A percentile compares a stretch with the other conserved stretches of the same genome.
These are phyloP conservation scores for Delphinella strobiligena DNA, from an alignment of 2,329 filamentous ascomycete species.

Conservation along the genomic window DNA sequence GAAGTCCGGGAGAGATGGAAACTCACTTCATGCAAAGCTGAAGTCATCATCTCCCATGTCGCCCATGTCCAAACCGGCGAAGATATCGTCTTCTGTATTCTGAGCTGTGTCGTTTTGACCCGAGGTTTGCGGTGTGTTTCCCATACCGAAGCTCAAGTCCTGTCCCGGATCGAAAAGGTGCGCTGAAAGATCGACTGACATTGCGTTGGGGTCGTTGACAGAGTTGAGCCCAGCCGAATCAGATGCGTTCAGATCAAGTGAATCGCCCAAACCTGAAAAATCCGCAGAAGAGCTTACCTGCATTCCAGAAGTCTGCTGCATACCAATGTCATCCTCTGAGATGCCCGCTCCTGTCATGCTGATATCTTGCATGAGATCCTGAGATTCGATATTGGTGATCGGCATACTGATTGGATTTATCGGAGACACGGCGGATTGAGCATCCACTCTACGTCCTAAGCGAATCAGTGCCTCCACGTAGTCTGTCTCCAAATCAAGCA, in stretches of 20 bases:
- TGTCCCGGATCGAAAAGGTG: conserved; percentile 9
- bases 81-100: conserved; percentile 26
- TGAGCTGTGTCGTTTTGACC: conserved; percentile 14
- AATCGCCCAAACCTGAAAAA: conserved; percentile 3
- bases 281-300: conserved; percentile 2
- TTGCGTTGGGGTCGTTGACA: conserved; percentile 13
- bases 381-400: conserved; percentile 15
- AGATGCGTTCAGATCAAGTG: conserved; percentile 10
- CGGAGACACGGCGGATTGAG: conserved; percentile 48
- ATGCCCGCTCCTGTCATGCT: conserved; percentile 13
- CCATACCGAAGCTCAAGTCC: conserved; percentile 16
- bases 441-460: conserved; percentile 19
- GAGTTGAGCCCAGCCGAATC: conserved; percentile 1
- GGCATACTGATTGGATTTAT: conserved; percentile 24
- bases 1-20: too few species aligned
- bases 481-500: conserved; percentile 46
- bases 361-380: conserved; percentile 23
- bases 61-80: conserved; percentile 26
- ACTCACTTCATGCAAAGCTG: conserved; percentile 13
- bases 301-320: conserved; percentile 1
- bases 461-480: conserved; percentile 36
- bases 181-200: conserved; percentile 6
- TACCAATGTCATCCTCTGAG: background rate
- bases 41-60: conserved; percentile 22
- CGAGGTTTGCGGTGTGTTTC: conserved; percentile 14